phyloP scores from a whole-genome alignment of 2,329 filamentous ascomycete species.

The Bipolaris oryzae region DNA sequence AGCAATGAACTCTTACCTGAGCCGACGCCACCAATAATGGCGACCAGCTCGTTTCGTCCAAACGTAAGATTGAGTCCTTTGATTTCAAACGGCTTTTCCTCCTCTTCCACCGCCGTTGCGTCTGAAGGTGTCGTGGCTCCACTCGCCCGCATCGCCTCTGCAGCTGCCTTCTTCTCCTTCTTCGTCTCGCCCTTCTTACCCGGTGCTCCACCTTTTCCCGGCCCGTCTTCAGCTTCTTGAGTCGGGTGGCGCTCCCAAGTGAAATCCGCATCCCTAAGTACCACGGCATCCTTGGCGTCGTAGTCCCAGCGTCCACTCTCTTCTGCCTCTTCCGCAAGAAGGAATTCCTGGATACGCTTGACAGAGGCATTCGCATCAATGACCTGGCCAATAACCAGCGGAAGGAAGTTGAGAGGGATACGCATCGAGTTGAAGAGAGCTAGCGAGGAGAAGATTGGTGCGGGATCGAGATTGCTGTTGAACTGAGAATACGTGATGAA shows the following conservation, averaged over 20 bases:
- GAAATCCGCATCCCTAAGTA: constrained; percentile 75
- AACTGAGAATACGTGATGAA: constrained; percentile 80
- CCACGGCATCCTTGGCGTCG: constrained; percentile 63
- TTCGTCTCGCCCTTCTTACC: constrained; percentile 55
- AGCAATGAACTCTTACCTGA: constrained; percentile 90
- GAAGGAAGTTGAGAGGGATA: constrained; percentile 86
- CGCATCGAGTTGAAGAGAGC: constrained; percentile 92
- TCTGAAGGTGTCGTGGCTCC: constrained; percentile 57
- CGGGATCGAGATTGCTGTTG: constrained; percentile 71
- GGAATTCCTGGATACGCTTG: constrained; percentile 83
- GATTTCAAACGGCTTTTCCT: constrained; percentile 73
- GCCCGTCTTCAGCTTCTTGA: constrained; percentile 44
- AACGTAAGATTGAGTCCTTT: constrained; percentile 70
- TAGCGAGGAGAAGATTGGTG: constrained; percentile 87
- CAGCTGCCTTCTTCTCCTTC: constrained; percentile 52
- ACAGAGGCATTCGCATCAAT: constrained; percentile 89
- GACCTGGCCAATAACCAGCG: constrained; percentile 84
- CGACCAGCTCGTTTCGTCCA: constrained; percentile 77
- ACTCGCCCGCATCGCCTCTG: constrained; percentile 27
- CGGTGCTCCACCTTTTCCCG: constrained; percentile 30
- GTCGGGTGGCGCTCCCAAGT: constrained; percentile 81
- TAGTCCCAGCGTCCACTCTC: constrained; percentile 69
- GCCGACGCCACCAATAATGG: constrained; percentile 86
- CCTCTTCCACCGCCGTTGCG: constrained; percentile 51
- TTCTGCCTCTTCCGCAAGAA: constrained; percentile 81